These are phyloP conservation scores for Claviceps arundinis DNA, from an alignment of 2,329 filamentous ascomycete genomes.

Conservation along the genomic window DNA sequence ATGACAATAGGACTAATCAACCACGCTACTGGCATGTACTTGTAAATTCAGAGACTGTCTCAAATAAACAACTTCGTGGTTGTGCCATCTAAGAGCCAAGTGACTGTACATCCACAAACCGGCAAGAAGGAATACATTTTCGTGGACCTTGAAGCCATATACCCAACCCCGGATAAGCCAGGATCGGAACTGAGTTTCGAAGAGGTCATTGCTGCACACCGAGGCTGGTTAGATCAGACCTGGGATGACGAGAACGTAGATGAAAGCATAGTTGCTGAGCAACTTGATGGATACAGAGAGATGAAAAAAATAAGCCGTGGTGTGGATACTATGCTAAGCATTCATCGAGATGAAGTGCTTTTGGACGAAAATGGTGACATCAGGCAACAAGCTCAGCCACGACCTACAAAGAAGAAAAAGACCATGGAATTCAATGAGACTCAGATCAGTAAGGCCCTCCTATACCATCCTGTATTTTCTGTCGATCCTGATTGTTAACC, in stretches of 20 bases:
- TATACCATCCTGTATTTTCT: neutral
- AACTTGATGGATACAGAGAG: conserved; percentile 15
- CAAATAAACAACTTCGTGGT: conserved; percentile 54
- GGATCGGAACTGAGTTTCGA: conserved; percentile 79
- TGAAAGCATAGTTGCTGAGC: conserved; percentile 19
- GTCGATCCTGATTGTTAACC: conserved; percentile 1
- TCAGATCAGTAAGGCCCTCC: conserved; percentile 59
- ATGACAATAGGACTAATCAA: conserved; percentile 95
- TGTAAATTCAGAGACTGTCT: conserved; percentile 39
- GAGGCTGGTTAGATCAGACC: conserved; percentile 51
- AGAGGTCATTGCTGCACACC: conserved; percentile 67
- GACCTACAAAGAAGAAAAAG: conserved; percentile 56
- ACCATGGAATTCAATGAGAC: conserved; percentile 79
- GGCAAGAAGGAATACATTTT: conserved; percentile 78
- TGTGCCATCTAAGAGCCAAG: conserved; percentile 60
- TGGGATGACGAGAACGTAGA: conserved; percentile 36
- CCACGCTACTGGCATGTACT: conserved; percentile 27
- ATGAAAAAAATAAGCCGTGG: conserved; percentile 18
- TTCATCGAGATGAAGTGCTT: conserved; percentile 30
- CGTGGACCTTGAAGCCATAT: conserved; percentile 74
- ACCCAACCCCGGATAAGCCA: conserved; percentile 60
- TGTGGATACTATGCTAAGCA: conserved; percentile 24
- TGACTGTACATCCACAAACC: conserved; percentile 68
- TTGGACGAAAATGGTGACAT: conserved; percentile 48
- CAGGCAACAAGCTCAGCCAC: conserved; percentile 30